Evolutionary conservation across 257 asterid species (phyloP), one percentile per base, ranked within the genome.

Genomic region (Salvia hispanica): DNA sequence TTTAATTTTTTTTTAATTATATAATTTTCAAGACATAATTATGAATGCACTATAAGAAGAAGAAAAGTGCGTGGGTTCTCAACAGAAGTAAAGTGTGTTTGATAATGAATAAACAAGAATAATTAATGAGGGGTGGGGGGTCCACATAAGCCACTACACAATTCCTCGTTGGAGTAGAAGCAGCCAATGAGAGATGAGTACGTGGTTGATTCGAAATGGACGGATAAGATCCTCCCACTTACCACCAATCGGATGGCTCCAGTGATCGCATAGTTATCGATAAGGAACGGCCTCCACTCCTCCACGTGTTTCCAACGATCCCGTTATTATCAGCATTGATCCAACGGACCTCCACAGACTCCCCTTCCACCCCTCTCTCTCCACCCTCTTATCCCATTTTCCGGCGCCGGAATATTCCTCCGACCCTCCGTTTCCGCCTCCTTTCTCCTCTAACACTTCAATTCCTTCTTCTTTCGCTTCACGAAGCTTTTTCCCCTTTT

Each of bases 281-380:
- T 58, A 72, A 63, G 56, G 58, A 66, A 85, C 85, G 89, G 89
- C 16, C 78, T 70, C 56, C 1, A 60, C 9, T 57, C 71, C 3
- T 64, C 96, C 95, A 89, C 90, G 87, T 83, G 77, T 57, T 44
- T 3, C 71, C 2, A 9, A 34, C 60, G 69, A 80, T 77, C 82
- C 66, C 84, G 78, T 83, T 84, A 64, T 81, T 81, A 69, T 76
- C 31, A 82, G 51, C 82, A 79, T 77, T 74, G 83, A 86, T 81
- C 90, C 82, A 69, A 70, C 88, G 87, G 88, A 80, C 79, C 80
- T 46, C 43, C 79, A 56, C 40, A 0, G n/a, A 6, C 12, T 47
- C 18, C 72, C 14, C 62, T 57, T 36, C 51, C 74, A 13, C 25
- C 57, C 64, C 66, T 2, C 60, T 31, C 0, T 12, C 42, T 55